These are phyloP conservation scores for Graphium sp. DNA, from an alignment of 2,329 filamentous ascomycete genomes.

Conservation along the genomic window DNA sequence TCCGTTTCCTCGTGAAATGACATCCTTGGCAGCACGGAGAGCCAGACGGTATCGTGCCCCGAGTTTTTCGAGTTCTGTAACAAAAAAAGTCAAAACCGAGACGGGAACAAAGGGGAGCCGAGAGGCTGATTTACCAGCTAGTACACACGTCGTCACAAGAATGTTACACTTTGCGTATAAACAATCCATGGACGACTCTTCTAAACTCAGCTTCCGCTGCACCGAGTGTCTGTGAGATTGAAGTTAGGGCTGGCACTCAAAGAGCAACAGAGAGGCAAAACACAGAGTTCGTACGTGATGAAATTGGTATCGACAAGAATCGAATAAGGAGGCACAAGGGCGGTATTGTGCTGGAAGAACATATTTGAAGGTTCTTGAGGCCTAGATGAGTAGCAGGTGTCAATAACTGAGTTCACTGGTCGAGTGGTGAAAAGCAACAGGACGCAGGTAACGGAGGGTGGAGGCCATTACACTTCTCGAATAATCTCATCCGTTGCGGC, in stretches of 20 bases:
- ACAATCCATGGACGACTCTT: conserved; percentile 84
- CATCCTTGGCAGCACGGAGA: conserved; percentile 71
- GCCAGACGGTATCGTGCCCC: conserved; percentile 81
- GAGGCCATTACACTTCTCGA: conserved; percentile 43
- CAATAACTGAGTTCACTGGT: neutral
- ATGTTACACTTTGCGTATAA: conserved; percentile 84
- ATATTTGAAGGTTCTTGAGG: conserved; percentile 68
- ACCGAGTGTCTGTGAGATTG: conserved; percentile 53
- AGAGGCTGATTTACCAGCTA: conserved; percentile 27
- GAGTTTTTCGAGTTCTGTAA: conserved; percentile 64
- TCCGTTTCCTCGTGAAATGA: too few species aligned
- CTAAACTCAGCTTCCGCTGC: conserved; percentile 73
- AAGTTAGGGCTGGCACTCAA: neutral
- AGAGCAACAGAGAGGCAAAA: neutral
- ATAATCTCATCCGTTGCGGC: conserved; percentile 43
- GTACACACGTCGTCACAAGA: conserved; percentile 62
- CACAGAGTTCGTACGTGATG: conserved; percentile 19
- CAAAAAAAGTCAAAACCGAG: neutral
- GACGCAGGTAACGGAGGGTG: neutral
- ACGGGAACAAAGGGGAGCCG: neutral
- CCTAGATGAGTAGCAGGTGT: conserved; percentile 14
- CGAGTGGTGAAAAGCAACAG: conserved; percentile 5
- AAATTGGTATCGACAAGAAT: conserved; percentile 84
- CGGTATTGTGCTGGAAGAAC: conserved; percentile 82
- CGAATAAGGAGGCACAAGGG: conserved; percentile 66